Conservation (phyloP, 2,329 filamentous ascomycete genomes). For the Chaetomium strumarium region DNA sequence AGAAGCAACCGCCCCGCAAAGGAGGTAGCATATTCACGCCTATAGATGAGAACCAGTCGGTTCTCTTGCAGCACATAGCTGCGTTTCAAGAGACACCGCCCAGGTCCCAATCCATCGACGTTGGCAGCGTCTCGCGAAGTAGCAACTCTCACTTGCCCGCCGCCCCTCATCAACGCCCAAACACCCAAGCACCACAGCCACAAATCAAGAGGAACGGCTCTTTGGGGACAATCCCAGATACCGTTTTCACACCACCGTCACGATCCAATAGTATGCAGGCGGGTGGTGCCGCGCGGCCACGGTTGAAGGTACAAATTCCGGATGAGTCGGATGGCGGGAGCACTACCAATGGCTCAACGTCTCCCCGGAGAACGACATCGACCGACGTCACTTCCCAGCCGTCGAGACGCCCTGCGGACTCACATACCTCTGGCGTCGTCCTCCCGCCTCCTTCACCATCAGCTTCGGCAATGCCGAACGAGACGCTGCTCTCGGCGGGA, state of each 20-base stretch:
- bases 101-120: conserved; percentile 61
- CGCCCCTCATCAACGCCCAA: conserved; percentile 43
- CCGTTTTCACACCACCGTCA: conserved; percentile 61
- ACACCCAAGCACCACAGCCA: conserved; percentile 40
- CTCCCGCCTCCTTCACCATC: conserved; percentile 91
- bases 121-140: conserved; percentile 48
- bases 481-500: conserved; percentile 76
- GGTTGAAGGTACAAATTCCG: conserved; percentile 90
- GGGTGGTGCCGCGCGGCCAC: conserved; percentile 61
- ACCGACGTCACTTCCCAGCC: conserved; percentile 53
- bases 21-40: conserved; percentile 95
- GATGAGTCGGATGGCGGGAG: conserved; percentile 72
- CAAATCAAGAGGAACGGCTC: conserved; percentile 44
- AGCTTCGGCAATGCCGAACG: conserved; percentile 60
- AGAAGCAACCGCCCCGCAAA: conserved; percentile 67
- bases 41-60: conserved; percentile 86
- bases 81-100: conserved; percentile 48
- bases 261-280: conserved; percentile 71
- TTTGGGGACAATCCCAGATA: conserved; percentile 60
- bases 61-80: conserved; percentile 77
- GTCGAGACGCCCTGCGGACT: conserved; percentile 41
- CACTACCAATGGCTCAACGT: conserved; percentile 65
- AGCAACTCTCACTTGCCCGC: conserved; percentile 50
- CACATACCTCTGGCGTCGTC: conserved; percentile 64
- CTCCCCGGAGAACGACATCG: conserved; percentile 50